These are phyloP conservation scores for Trichoderma parareesei DNA, from an alignment of 495 filamentous ascomycete genomes.

Conservation along the genomic window DNA sequence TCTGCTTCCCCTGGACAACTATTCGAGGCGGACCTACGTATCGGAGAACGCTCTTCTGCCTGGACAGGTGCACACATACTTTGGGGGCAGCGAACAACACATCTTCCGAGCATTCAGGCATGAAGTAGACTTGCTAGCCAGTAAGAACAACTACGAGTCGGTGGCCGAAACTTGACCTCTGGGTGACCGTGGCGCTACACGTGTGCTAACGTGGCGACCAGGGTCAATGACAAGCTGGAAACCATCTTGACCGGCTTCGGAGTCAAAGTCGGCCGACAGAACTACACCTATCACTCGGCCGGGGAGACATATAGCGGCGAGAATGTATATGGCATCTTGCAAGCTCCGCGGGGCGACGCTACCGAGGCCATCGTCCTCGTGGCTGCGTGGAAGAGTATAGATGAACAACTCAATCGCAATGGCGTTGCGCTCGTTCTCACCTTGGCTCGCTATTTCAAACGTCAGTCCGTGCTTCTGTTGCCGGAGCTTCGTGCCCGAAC, in stretches of 20 bases:
- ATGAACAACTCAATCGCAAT: conserved; percentile 71
- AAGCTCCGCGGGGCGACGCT: conserved; percentile 92
- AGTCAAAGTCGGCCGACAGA: conserved; percentile 77
- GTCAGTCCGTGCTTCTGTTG: conserved; percentile 30
- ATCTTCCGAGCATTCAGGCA: conserved; percentile 87
- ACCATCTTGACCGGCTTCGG: conserved; percentile 68
- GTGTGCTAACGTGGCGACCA: background rate
- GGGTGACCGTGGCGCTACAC: background rate
- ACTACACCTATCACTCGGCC: conserved; percentile 64
- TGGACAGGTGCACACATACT: conserved; percentile 96
- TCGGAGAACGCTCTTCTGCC: conserved; percentile 95
- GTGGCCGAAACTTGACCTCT: conserved; percentile 11
- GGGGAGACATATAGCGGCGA: conserved; percentile 70
- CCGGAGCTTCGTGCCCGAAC: conserved; percentile 18
- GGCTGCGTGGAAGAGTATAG: conserved; percentile 78
- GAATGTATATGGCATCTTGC: conserved; percentile 92
- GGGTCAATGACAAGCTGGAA: conserved; percentile 57
- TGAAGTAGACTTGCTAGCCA: conserved; percentile 61
- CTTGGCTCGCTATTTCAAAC: conserved; percentile 87
- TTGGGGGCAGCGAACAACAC: conserved; percentile 90
- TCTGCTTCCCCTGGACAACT: conserved; percentile 83
- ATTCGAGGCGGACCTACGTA: conserved; percentile 90
- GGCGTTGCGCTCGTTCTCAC: conserved; percentile 81
- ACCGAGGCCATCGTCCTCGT: conserved; percentile 94
- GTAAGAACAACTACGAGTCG: conserved; percentile 43